Evolutionary conservation across 2,329 filamentous ascomycete genomes (phyloP), one percentile per base, ranked within the genome.

Genomic region (Aspergillus fischeri): DNA sequence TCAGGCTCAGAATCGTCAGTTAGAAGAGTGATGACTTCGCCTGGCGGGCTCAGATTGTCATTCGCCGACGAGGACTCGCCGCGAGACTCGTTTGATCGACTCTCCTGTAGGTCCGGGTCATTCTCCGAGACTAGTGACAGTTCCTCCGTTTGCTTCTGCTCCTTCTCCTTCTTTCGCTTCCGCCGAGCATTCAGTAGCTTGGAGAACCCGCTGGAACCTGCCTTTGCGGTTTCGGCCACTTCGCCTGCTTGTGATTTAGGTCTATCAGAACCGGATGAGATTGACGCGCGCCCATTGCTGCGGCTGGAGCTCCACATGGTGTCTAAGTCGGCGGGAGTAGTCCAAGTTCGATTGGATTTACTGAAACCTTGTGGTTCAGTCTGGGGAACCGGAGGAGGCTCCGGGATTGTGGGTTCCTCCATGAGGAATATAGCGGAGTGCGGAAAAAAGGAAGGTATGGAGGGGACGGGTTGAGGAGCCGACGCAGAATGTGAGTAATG

Each of bases 111-210:
- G n/a, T 66, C 62, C 9, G 57, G 55, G 25, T 67, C 67, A 41
- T 63, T 59, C 42, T 67, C 63, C 1, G 65, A 45, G n/a, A 61
- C 58, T 6, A 56, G 56, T 3, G 67, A 54, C 3, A 64, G 56
- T 44, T 67, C 69, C 24, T 70, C 68, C 3, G 50, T 20, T 7
- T 56, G 52, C 47, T 61, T 65, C 35, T 66, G 62, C 21, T 70
- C 67, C 51, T 65, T 62, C 29, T 66, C 69, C 63, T 80, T 77
- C 62, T 78, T 79, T 56, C 78, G 77, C 67, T 73, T 74, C 35
- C 72, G 70, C 51, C 74, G 71, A 29, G 73, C 71, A 27, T 75
- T 70, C 53, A 83, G 76, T 55, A 85, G 70, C 62, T 80, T 82
- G 10, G 82, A 80, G 60, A 86, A 76, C 53, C 80, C 78, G 62